Evolutionary conservation across 179 eudicot genomes (phyloP).

Genomic region (Silene noctiflora): DNA sequence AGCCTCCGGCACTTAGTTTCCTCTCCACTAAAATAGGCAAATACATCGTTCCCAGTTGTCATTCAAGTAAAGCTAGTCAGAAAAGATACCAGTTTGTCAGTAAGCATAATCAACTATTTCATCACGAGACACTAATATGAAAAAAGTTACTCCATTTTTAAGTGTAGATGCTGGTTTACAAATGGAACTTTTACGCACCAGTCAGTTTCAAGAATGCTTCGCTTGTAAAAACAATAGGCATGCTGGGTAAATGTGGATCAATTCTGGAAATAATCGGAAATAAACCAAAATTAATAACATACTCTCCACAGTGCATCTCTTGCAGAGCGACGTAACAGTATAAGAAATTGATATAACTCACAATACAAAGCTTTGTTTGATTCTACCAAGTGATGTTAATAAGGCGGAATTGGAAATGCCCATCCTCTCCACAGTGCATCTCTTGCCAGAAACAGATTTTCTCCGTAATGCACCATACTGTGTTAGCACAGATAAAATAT

Average conservation of each 20-base stretch:
- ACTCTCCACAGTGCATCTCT: no score
- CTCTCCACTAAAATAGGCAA: no score
- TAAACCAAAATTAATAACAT: slow-evolving; percentile 14
- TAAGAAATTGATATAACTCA: slow-evolving; percentile 52
- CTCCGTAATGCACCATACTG: slow-evolving; percentile 70
- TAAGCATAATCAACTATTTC: no score
- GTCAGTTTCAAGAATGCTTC: slow-evolving; percentile 69
- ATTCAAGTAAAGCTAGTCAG: no score
- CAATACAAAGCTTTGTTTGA: slow-evolving; percentile 98
- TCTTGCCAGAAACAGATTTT: slow-evolving; percentile 52
- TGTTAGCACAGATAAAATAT: slow-evolving; percentile 70
- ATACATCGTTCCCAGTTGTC: no score
- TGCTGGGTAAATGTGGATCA: slow-evolving; percentile 55
- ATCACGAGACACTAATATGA: background rate
- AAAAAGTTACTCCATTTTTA: no score
- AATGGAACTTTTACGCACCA: slow-evolving; percentile 37
- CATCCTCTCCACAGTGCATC: slow-evolving; percentile 47
- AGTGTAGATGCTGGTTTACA: background rate
- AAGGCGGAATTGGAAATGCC: slow-evolving; percentile 53
- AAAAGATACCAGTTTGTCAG: no score
- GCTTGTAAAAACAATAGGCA: slow-evolving; percentile 89
- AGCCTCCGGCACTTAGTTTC: no score
- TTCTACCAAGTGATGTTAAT: slow-evolving; percentile 89
- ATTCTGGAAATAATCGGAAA: slow-evolving; percentile 39
- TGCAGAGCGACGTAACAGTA: slow-evolving; percentile 24